phyloP scores from a whole-genome alignment of 495 filamentous ascomycete species.

The Xanthoparmelia taractica region DNA sequence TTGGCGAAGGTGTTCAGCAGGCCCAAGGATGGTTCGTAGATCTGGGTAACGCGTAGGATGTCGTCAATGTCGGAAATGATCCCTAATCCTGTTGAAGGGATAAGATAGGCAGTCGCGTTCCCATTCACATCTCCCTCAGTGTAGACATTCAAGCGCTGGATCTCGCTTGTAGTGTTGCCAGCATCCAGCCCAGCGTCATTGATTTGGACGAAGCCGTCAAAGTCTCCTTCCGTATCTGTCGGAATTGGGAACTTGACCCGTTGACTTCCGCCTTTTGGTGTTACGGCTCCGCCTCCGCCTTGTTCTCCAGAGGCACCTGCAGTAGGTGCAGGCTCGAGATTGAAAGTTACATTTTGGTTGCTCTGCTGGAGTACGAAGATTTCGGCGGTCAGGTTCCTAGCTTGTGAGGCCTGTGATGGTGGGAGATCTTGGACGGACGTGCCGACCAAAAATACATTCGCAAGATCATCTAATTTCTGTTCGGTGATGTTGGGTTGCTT shows the following conservation, averaged over 20 bases:
- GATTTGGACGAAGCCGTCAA: slow-evolving; percentile 55
- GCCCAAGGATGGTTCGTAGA: slow-evolving; percentile 65
- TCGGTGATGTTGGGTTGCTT: slow-evolving; percentile 62
- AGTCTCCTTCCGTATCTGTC: slow-evolving; percentile 61
- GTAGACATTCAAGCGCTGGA: slow-evolving; percentile 61
- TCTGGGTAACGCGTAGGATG: slow-evolving; percentile 74
- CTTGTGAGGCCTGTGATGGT: slow-evolving; percentile 51
- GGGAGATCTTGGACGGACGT: slow-evolving; percentile 52
- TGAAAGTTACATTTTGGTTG: slow-evolving; percentile 53
- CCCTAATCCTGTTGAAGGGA: slow-evolving; percentile 58
- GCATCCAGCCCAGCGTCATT: slow-evolving; percentile 43
- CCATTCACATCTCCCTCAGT: slow-evolving; percentile 54
- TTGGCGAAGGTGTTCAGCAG: slow-evolving; percentile 70
- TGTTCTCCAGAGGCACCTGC: slow-evolving; percentile 43
- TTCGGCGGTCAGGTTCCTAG: slow-evolving; percentile 61
- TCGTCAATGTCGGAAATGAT: slow-evolving; percentile 72
- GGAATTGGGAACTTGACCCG: slow-evolving; percentile 46
- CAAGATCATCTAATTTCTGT: slow-evolving; percentile 54
- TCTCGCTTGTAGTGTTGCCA: slow-evolving; percentile 52
- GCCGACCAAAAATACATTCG: slow-evolving; percentile 61
- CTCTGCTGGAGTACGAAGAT: slow-evolving; percentile 67
- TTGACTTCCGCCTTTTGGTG: slow-evolving; percentile 49
- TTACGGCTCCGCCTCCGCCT: slow-evolving; percentile 46
- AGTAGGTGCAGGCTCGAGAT: slow-evolving; percentile 47
- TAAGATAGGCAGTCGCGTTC: slow-evolving; percentile 69